These are phyloP conservation scores for Closterium sp. DNA, from an alignment of 139 green algal species.

Conservation along the genomic window DNA sequence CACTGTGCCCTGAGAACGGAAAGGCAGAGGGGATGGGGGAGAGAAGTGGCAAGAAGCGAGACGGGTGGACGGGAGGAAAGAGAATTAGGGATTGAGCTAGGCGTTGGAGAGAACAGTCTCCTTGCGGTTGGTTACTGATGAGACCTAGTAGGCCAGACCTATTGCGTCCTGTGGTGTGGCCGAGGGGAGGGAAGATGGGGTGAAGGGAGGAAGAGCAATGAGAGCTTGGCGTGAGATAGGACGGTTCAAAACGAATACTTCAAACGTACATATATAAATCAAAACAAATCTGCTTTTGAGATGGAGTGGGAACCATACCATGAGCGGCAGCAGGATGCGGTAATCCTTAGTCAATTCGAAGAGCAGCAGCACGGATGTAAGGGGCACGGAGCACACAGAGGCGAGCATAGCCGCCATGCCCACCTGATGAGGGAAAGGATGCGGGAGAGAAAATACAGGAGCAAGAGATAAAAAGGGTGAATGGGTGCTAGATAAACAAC, in stretches of 20 bases:
- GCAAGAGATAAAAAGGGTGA: not conserved
- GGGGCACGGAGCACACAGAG: constrained; percentile 51
- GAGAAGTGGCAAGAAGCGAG: not conserved
- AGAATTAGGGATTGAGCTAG: not conserved
- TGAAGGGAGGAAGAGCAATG: not conserved
- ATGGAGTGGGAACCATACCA: no score
- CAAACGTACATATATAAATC: no score
- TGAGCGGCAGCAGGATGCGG: constrained; percentile 70
- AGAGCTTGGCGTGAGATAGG: not conserved
- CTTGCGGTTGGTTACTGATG: constrained; percentile 32
- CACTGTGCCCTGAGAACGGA: constrained; percentile 36
- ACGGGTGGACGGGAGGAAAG: not conserved
- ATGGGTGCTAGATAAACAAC: constrained; percentile 60
- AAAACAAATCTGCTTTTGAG: no score
- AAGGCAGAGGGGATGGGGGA: not conserved
- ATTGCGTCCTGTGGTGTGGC: constrained; percentile 15
- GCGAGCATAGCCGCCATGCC: constrained; percentile 76
- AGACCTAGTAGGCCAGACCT: constrained; percentile 41
- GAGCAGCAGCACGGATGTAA: constrained; percentile 68
- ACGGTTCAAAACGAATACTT: no score
- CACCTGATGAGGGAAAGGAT: constrained; percentile 40
- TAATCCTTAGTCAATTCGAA: constrained; percentile 81
- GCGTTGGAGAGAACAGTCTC: not conserved
- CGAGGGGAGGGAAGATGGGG: not conserved
- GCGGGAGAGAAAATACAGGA: not conserved